Evolutionary conservation across 768 basidiomycete genomes (phyloP), one percentile per base, ranked within the genome.

Genomic region (Russula olivacea): DNA sequence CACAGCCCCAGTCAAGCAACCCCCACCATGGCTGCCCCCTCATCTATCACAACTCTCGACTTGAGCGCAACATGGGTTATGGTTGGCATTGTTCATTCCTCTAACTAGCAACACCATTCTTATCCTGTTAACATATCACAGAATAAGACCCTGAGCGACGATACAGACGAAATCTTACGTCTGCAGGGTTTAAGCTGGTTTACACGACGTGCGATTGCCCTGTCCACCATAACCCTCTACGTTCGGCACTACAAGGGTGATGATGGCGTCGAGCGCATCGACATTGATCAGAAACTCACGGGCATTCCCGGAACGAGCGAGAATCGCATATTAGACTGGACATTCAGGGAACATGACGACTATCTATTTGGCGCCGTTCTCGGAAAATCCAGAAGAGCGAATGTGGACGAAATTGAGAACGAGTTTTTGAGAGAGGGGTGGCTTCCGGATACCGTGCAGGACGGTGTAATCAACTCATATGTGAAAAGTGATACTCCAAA

Each of bases 161-260:
- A 70, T 34, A 78, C 79, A 5, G 88, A 90, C 57, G 77, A 77
- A 30, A 85, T 92, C 64, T 82, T 92, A 47, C 71, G 72, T 36
- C 76, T 87, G 3, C 90, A 91, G 71, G 90, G 90, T 55, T 79
- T 92, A 36, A 72, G 84, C 38, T 92, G 89, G 89, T 62, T 85
- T 51, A 87, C 77, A 67, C 83, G 90, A 66, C 84, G 79, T 61
- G 72, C 80, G 28, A 90, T 92, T 68, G 59, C 70, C 25, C 36
- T 76, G 30, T 84, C 80, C 36, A 83, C 81, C 19, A 68, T 91
- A 51, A 87, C 84, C 25, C 80, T 91, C 43, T 58, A 58, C 49
- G 71, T 89, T 69, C 87, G 82, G 61, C 75, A 91, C 69, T 83
- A 79, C 75, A 85, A 79, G 66, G 82, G 86, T 52, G 83, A 80